Evolutionary conservation across 352 stramenopile genomes (phyloP), one percentile per base, ranked within the genome.

Genomic region (Pythium monospermum): DNA sequence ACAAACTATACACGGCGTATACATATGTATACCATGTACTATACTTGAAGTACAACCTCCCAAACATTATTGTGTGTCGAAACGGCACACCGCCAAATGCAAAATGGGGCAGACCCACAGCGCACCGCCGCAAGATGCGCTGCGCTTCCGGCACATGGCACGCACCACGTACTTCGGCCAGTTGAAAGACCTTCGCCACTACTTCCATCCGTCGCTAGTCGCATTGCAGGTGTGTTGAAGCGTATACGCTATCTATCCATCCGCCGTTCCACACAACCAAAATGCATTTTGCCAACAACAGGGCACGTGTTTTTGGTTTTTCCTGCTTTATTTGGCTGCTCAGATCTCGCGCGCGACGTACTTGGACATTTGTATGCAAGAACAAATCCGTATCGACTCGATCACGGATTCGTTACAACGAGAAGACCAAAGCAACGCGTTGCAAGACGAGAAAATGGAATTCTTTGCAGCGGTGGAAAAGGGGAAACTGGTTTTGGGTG

Each of bases 371-470:
- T 80, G 71, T 66, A 72, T 78, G 44, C 70, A 80, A 3, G 78
- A 85, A 37, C 59, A 88, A 42, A 69, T 60, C 18, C 45, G 67
- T 12, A 54, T 92, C 28, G 69, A 86, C 43, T 57, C 64, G 18
- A 51, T 88, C 22, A 76, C 70, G 3, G 81, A 92, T 49, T 86
- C 78, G 6, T 47, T 74, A 6, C 66, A 86, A 47, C 71, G 71
- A 36, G 78, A 89, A 35, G 49, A 66, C 22, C 59, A 53, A 30
- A 49, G 60, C 11, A 68, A 75, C 18, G 64, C 64, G 23, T 62
- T 89, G 23, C 61, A 83, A 43, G 69, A 87, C 55, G 78, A 92
- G 59, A 87, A 87, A 25, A 86, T 87, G 71, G 71, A 86, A 49
- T 84, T 92, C 52, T 88, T 87, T 32, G 57, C 64, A 2, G 81